Evolutionary conservation across 2,329 filamentous ascomycete genomes (phyloP).

Genomic region (Pseudogymnoascus sp.): DNA sequence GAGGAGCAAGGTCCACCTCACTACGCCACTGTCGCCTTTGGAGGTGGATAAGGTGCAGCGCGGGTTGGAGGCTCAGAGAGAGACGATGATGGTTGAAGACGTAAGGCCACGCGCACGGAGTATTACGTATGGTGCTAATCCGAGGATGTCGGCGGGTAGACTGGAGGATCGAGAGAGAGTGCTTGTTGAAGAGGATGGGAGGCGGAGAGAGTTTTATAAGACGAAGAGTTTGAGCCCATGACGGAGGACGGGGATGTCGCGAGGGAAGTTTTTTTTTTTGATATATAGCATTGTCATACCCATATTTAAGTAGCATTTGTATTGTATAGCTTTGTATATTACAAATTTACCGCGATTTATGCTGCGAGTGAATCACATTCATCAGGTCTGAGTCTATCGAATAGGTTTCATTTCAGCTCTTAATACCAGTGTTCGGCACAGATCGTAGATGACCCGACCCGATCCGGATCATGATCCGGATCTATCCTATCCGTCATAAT

Average conservation of each 20-base stretch:
- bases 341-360: background rate
- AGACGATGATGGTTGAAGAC: constrained; percentile 5
- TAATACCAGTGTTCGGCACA: too few species aligned
- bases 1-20: background rate
- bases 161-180: constrained; percentile 8
- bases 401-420: background rate
- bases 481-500: too few species aligned
- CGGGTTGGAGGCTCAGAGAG: background rate
- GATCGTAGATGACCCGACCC: too few species aligned
- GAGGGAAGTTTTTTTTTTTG: background rate
- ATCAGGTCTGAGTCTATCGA: background rate
- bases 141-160: background rate
- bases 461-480: too few species aligned
- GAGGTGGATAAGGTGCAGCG: background rate
- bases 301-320: constrained; percentile 1
- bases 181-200: background rate
- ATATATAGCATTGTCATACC: constrained; percentile 7
- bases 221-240: constrained; percentile 3
- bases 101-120: constrained; percentile 6
- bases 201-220: constrained; percentile 2
- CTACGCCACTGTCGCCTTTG: background rate
- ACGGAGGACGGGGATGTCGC: background rate
- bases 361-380: background rate
- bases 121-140: constrained; percentile 9
- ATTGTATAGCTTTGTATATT: background rate